Evolutionary conservation across 2,329 filamentous ascomycete genomes (phyloP).

Genomic region (Diaporthe nobilis): DNA sequence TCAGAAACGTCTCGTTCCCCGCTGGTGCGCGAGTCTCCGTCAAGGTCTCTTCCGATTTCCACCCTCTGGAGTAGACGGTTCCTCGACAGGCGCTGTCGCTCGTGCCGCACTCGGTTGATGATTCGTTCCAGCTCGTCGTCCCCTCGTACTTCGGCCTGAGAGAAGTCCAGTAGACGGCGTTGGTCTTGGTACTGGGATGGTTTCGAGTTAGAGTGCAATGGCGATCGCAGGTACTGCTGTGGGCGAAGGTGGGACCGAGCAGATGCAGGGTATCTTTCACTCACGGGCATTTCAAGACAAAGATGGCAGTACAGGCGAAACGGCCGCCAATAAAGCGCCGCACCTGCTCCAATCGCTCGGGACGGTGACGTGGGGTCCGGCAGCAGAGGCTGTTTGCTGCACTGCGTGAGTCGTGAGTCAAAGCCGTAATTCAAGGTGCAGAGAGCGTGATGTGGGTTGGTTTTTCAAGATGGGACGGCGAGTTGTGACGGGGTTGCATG

Average conservation of each 20-base stretch:
- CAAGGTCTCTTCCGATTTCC: slow-evolving; percentile 14
- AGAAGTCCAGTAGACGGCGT: slow-evolving; percentile 34
- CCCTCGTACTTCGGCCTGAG: slow-evolving; percentile 35
- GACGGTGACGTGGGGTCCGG: slow-evolving; percentile 17
- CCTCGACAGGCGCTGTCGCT: slow-evolving; percentile 15
- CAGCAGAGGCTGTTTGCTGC: slow-evolving; percentile 20
- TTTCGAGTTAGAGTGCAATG: neutral
- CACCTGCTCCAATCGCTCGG: slow-evolving; percentile 19
- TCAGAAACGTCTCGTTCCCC: slow-evolving; percentile 38
- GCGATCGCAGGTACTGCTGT: neutral
- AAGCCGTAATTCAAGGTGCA: neutral
- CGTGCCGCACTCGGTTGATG: slow-evolving; percentile 18
- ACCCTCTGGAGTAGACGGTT: slow-evolving; percentile 24
- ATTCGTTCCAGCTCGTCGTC: slow-evolving; percentile 34
- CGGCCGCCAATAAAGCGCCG: slow-evolving; percentile 29
- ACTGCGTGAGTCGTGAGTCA: slow-evolving; percentile 13
- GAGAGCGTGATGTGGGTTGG: neutral
- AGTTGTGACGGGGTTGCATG: slow-evolving; percentile 4
- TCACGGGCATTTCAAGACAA: slow-evolving; percentile 38
- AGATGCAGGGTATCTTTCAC: slow-evolving; percentile 21
- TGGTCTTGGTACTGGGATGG: slow-evolving; percentile 26
- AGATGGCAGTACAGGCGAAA: slow-evolving; percentile 20
- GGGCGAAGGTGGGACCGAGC: slow-evolving; percentile 11
- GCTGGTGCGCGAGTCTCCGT: slow-evolving; percentile 1
- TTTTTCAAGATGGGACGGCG: slow-evolving; percentile 8